These are phyloP conservation scores for Diospyros lotus DNA, from an alignment of 148 eudicot genomes.

Conservation along the genomic window DNA sequence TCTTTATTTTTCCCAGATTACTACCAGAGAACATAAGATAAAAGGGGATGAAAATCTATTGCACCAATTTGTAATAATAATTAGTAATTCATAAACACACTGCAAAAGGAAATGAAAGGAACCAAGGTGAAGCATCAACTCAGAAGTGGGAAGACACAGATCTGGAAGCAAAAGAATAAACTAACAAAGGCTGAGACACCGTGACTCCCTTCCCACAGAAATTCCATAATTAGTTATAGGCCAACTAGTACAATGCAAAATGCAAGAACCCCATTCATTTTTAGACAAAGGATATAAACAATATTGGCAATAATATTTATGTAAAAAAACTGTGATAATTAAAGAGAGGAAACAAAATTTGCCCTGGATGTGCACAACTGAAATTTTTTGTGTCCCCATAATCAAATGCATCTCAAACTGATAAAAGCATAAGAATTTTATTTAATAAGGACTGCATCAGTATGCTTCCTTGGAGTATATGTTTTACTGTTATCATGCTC, in stretches of 20 bases:
- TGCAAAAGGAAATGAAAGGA: not conserved
- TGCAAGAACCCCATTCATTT: not conserved
- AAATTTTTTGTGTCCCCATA: not conserved
- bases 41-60: not conserved
- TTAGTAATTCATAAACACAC: not conserved
- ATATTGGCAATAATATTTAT: not conserved
- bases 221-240: not conserved
- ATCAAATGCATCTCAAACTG: not conserved
- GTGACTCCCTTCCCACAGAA: conserved; percentile 1
- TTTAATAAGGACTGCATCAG: not conserved
- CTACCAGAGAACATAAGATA: not conserved
- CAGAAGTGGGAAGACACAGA: not conserved
- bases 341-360: not conserved
- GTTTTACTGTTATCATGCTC: not conserved
- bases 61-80: not conserved
- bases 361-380: not conserved
- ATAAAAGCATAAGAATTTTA: not conserved
- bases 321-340: too few relatives aligned
- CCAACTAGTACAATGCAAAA: not conserved
- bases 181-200: not conserved
- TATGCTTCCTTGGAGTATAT: not conserved
- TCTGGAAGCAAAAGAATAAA: not conserved
- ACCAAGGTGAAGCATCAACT: not conserved
- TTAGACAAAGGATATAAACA: not conserved
- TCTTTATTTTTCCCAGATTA: too few relatives aligned